Evolutionary conservation across 208 protist genomes (phyloP), one percentile per base, ranked within the genome.

Genomic region (Angomonas ambiguus): DNA sequence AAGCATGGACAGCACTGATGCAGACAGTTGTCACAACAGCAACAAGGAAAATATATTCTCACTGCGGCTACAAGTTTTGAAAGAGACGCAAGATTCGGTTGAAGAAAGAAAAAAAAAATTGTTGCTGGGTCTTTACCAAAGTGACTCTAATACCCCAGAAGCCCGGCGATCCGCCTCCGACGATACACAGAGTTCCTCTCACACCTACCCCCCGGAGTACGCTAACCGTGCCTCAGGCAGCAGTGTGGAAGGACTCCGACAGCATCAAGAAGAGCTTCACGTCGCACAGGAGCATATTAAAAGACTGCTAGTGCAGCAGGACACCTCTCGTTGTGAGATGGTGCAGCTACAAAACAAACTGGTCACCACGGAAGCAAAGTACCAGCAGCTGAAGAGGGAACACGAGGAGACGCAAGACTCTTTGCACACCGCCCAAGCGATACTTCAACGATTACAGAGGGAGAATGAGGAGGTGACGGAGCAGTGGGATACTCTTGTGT

Each of bases 401-500:
- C 24, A 5, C 5, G 18, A 53, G 45, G 45, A 24, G 45, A 53
- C 5, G 45, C 13, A 24, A 13, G 45, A 53, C 3, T 27, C 10
- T 5, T 24, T 53, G 4, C 18, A 24, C 20, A 53, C 20, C 18
- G 35, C 13, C 10, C 56, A 62, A 32, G 18, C 30, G 13, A 10
- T 35, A 22, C 16, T 62, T 2, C 6, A 31, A 1, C 56, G 56
- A 60, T 63, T 78, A 53, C 67, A 65, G 28, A 48, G n/a, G 10
- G 71, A 78, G 35, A 42, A 63, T 0, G 0, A 66, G 22, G 34
- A 51, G 11, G 34, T 61, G 31, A 72, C 67, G 5, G 74, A 59
- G 18, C 65, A 79, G 62, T 66, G 72, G 33, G 71, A 75, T 30
- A 62, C 41, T 0, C 73, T 77, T 13, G 32, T 59, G 2, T 51